Base-by-base conservation (phyloP, 768 basidiomycete species). In the Leucocoprinus sp. region DNA sequence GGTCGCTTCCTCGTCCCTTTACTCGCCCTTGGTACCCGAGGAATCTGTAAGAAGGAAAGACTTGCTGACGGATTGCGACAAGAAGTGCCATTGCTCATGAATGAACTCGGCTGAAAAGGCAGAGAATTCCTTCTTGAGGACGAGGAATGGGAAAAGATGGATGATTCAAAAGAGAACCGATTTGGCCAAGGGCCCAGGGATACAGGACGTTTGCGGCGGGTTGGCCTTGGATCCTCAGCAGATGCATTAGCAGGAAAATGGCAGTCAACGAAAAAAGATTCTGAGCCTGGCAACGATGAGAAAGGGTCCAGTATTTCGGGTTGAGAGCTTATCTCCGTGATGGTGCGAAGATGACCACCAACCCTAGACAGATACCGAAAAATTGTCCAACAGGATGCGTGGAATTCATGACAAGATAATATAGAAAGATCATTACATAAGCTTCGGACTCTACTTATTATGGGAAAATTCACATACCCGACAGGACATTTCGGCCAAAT, bases 251-350 rank as follows among this genome's bases (percentile, higher is more conserved):
- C 50, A 8, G 50, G 51, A 6, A 53, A 38, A 5, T 62, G 56
- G 36, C 66, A 64, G 55, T 63, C 57, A 36, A 68, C 64, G 54
- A 72, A 74, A 52, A 70, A 66, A 8, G 75, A 68, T 40, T 60
- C 65, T 17, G 72, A 66, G 44, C 65, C 57, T 0, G 68, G 65
- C 2, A 66, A 65, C 2, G 71, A 60, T 11, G 60, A 56, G 45
- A 70, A 70, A 2, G 67, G 67, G 40, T 76, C 72, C 3, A 68
- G 57, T 48, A 57, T 23, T 54, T 23, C 28, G 42, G 33, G 26
- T 8, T 34, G 18, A 28, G 21, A 37, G 4, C 29, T 35, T 8
- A 40, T 28, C 15, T 33, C 33, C 22, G 22, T 18, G 7, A 23
- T n/a, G 21, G 33, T n/a, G 34, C 15, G 42, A n/a, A 39, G 9